A percentile compares a stretch with the other conserved stretches of the same genome.
Evolutionary conservation across 2,329 filamentous ascomycete genomes (phyloP).

Genomic region (Elsinoe arachidis): DNA sequence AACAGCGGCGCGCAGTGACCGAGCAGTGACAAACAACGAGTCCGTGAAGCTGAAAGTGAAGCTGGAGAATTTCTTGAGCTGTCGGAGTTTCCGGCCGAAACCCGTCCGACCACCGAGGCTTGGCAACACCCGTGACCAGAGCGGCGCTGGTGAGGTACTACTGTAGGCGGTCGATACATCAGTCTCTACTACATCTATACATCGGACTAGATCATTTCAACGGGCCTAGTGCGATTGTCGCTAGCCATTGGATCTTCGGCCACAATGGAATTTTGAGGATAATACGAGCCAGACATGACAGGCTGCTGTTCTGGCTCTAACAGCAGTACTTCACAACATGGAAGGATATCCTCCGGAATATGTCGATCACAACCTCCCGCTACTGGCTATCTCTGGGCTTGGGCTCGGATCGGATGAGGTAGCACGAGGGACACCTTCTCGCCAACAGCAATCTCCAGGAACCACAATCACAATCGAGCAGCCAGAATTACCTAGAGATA

Average conservation of each 20-base stretch:
- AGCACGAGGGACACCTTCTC: not conserved
- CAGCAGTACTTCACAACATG: slow-evolving; percentile 42
- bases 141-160: too few relatives aligned
- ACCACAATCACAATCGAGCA: slow-evolving; percentile 62
- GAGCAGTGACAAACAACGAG: not conserved
- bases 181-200: not conserved
- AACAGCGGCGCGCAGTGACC: too few relatives aligned
- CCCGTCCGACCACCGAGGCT: not conserved
- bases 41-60: not conserved
- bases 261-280: too few relatives aligned
- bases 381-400: slow-evolving; percentile 75
- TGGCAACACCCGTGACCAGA: not conserved
- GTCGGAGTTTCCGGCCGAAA: not conserved
- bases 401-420: slow-evolving; percentile 27
- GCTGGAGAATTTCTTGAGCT: slow-evolving; percentile 3
- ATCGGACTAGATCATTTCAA: not conserved
- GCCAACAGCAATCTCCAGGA: slow-evolving; percentile 26
- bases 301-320: too few relatives aligned
- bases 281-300: too few relatives aligned
- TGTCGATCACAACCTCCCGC: slow-evolving; percentile 76
- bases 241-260: too few relatives aligned
- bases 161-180: too few relatives aligned
- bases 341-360: slow-evolving; percentile 73
- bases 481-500: slow-evolving; percentile 55
- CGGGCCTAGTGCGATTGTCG: not conserved